Evolutionary conservation across 2,329 filamentous ascomycete species (phyloP), one percentile per base, ranked within the genome.

Genomic region (Phyllosticta citriasiana): DNA sequence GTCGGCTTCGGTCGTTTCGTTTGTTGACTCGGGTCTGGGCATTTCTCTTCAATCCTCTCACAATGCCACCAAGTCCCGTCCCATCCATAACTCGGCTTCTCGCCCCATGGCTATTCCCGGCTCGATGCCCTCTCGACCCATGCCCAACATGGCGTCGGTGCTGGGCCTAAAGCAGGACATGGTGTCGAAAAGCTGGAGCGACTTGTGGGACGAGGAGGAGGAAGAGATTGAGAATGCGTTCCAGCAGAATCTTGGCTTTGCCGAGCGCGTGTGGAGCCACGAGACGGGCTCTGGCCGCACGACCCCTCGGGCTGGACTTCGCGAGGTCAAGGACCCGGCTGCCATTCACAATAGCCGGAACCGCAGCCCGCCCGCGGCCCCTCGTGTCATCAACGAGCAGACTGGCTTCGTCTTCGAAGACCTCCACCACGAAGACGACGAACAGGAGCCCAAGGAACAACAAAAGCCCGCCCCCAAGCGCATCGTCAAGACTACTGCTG

Each of bases 131-230:
- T 71, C 78, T 68, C 77, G 81, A 72, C 82, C 83, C 51, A 79
- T 87, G 67, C 80, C 84, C 59, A 86, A 89, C 64, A 87, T 93
- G 81, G 86, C 89, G 4, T 84, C 88, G 70, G 84, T 93, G 57
- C 93, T 96, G 71, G 89, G 89, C 57, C 86, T 86, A 70, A 85
- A 88, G 72, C 83, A 85, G 64, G 88, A 93, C 54, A 79, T 83
- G 55, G 89, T 95, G 55, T 96, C 94, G 61, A 97, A 97, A 87
- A 97, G 94, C 80, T 99, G 94, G 94, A 96, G 92, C 70, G 94
- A 99, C 73, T 85, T 97, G 74, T 97, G 91, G 88, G 93, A 97
- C 63, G 93, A 97, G 73, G 93, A 97, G 72, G 93, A 97, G 59
- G 91, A 94, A 69, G 86, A 88, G 65, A 79, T 81, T 40, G 83